Evolutionary conservation across 495 filamentous ascomycete genomes (phyloP), one percentile per base, ranked within the genome.

Genomic region (Penicillium cataractarum): DNA sequence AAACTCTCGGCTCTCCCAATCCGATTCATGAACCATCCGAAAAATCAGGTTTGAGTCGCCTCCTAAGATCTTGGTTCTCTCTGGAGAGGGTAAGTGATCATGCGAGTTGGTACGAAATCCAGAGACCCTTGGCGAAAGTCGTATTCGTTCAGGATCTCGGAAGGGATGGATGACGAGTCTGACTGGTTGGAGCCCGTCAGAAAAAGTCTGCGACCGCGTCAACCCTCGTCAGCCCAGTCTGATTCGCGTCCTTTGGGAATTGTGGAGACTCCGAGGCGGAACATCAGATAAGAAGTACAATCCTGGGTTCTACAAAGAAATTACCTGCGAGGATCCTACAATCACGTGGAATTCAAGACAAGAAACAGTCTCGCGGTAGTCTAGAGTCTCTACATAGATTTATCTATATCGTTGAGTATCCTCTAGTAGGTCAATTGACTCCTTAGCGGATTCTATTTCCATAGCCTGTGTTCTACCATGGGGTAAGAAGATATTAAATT

Each of bases 1-100:
- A n/a, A 19, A 63, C 60, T 70, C 72, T 72, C 4, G 67, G 52
- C 17, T 65, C 70, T 22, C 72, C 54, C 6, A 61, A 66, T 46
- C 63, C 63, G 31, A n/a, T 27, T 5, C 27, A 4, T 21, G 29
- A n/a, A 10, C 2, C 15, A 9, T 19, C 10, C 7, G 6, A 17
- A 51, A 49, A 51, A 31, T 6, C 26, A 51, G 49, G 49, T n/a
- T 29, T 7, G 72, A 70, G 3, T 12, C 21, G 42, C 42, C 21
- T 46, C 19, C 42, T 0, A 29, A 9, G 24, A 17, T 26, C 46
- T 50, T 50, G 46, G 46, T 27, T 46, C 42, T 46, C 6, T 24
- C 6, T 17, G 15, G 33, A 17, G 19, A 15, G 21, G 42, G 42
- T 9, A 44, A 44, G 19, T 44, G 40, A 49, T 49, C 46, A 27